Percentiles rank a stretch among this genome's conserved stretches.
These are phyloP conservation scores for Elsinoe arachidis DNA, from an alignment of 2,329 filamentous ascomycete species.

Conservation along the genomic window DNA sequence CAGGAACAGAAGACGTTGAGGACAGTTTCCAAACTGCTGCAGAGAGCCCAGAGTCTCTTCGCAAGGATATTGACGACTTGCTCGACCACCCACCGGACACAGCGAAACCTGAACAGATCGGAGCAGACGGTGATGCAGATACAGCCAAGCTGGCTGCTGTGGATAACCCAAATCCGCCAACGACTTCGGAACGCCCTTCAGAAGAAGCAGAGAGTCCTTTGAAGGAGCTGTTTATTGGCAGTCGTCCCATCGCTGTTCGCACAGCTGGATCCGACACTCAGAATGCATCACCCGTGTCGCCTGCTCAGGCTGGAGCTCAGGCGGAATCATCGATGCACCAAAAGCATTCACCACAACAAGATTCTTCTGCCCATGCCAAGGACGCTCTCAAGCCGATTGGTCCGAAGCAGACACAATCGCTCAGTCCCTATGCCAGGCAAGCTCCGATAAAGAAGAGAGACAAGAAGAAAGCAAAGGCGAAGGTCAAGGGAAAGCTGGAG, in stretches of 20 bases:
- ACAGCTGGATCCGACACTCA: no score
- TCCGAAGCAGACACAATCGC: slow-evolving; percentile 28
- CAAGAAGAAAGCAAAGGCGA: slow-evolving; percentile 18
- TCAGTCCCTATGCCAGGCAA: slow-evolving; percentile 23
- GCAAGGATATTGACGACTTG: not conserved
- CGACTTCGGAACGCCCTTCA: not conserved
- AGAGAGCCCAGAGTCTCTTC: slow-evolving; percentile 18
- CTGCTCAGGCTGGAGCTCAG: no score
- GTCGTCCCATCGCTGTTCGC: no score
- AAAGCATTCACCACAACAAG: not conserved
- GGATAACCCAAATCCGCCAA: no score
- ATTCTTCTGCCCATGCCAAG: not conserved
- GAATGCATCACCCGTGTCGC: no score
- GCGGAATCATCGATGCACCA: no score
- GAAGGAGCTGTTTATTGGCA: not conserved
- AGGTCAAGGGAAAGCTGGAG: slow-evolving; percentile 16
- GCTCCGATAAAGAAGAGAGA: slow-evolving; percentile 20
- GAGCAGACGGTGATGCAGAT: not conserved
- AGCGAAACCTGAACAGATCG: not conserved
- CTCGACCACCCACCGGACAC: no score
- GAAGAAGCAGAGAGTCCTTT: not conserved
- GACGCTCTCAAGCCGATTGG: slow-evolving; percentile 22
- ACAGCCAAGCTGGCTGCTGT: not conserved
- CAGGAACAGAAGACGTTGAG: slow-evolving; percentile 19
- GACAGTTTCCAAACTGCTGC: slow-evolving; percentile 28